Evolutionary conservation across 2,329 filamentous ascomycete genomes (phyloP).

Genomic region (Sarocladiaceae sp.): DNA sequence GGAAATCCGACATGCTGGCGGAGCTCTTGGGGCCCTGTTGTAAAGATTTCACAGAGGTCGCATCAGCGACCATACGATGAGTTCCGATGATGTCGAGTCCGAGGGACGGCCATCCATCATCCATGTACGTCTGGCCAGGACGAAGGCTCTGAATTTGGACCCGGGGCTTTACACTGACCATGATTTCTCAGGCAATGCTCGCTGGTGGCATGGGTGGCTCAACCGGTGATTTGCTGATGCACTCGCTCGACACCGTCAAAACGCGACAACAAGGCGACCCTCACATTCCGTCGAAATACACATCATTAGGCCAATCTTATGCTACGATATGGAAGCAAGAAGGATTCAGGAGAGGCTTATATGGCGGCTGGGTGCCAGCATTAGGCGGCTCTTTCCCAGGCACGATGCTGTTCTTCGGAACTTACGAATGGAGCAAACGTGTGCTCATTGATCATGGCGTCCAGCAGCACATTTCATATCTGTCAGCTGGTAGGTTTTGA

Average conservation of each 20-base stretch:
- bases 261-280: conserved; percentile 96
- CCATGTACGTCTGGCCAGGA: conserved; percentile 30
- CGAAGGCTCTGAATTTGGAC: background rate
- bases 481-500: conserved; percentile 64
- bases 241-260: conserved; percentile 97
- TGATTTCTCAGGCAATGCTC: conserved; percentile 71
- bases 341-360: conserved; percentile 78
- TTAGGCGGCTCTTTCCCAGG: conserved; percentile 90
- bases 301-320: conserved; percentile 85
- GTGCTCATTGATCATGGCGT: conserved; percentile 81
- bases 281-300: conserved; percentile 87
- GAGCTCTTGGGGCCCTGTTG: conserved; percentile 20
- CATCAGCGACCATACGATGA: conserved; percentile 27
- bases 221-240: conserved; percentile 96
- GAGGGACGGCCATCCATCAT: conserved; percentile 40
- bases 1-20: conserved; percentile 28
- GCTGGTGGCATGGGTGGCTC: conserved; percentile 90
- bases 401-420: conserved; percentile 92
- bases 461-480: conserved; percentile 78
- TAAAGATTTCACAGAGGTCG: conserved; percentile 21
- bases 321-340: conserved; percentile 91
- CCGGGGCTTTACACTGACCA: background rate
- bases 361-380: conserved; percentile 89
- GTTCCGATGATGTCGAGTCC: conserved; percentile 31
- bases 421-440: conserved; percentile 93